Conservation (phyloP, 306 rosid genomes). For the Pyrus communis region DNA sequence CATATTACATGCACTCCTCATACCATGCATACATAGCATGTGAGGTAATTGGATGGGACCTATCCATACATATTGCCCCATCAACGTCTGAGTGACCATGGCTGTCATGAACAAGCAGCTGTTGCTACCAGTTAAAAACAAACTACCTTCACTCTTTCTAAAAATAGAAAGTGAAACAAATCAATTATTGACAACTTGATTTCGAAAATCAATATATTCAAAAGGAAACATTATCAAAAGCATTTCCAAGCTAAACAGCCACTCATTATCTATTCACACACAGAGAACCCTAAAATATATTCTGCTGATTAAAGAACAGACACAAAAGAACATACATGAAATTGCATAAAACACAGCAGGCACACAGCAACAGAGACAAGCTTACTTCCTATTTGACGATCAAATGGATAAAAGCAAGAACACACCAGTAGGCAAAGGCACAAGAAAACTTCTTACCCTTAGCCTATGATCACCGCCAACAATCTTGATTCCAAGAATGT, state of each 20-base stretch:
- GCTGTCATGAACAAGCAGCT: neutral
- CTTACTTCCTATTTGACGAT: neutral
- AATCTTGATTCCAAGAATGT: conserved; percentile 70
- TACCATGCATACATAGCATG: neutral
- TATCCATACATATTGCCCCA: neutral
- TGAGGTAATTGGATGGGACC: neutral
- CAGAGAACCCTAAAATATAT: neutral
- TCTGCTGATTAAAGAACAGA: neutral
- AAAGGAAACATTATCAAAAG: neutral
- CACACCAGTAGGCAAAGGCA: neutral
- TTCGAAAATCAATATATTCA: neutral
- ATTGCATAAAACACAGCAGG: neutral
- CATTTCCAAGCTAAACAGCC: neutral
- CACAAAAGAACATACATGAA: neutral
- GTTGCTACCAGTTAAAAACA: neutral
- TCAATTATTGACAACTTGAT: neutral
- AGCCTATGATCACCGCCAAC: conserved; percentile 93
- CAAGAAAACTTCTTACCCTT: conserved; percentile 35
- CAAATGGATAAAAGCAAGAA: neutral
- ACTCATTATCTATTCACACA: neutral
- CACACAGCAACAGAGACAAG: neutral
- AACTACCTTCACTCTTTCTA: neutral
- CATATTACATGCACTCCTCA: neutral
- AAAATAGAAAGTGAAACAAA: neutral
- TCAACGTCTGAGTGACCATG: neutral